These are phyloP conservation scores for Hygrophorus russula DNA, from an alignment of 768 basidiomycete genomes.

Conservation along the genomic window DNA sequence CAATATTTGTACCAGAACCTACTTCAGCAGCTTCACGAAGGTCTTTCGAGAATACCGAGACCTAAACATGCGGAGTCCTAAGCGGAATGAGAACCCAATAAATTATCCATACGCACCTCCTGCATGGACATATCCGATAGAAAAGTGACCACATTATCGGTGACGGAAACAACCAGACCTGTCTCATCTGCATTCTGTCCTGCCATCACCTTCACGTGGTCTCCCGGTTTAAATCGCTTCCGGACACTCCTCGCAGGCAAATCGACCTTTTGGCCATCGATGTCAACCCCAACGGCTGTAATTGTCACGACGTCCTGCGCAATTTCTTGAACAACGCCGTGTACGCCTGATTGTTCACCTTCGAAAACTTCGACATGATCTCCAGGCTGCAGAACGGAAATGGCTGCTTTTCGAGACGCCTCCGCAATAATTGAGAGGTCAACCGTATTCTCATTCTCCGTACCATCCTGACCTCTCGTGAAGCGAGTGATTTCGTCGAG, in stretches of 20 bases:
- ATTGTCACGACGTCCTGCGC: constrained; percentile 80
- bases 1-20: constrained; percentile 80
- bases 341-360: constrained; percentile 89
- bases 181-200: constrained; percentile 94
- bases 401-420: constrained; percentile 83
- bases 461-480: constrained; percentile 59
- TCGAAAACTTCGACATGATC: constrained; percentile 97
- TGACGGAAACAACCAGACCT: constrained; percentile 86
- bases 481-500: constrained; percentile 95
- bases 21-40: constrained; percentile 95
- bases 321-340: constrained; percentile 88
- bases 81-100: not conserved
- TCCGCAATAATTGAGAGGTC: constrained; percentile 90
- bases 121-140: constrained; percentile 96
- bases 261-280: constrained; percentile 80
- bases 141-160: constrained; percentile 89
- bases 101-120: constrained; percentile 44
- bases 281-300: constrained; percentile 66
- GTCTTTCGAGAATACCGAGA: constrained; percentile 96
- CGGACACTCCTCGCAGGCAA: constrained; percentile 81
- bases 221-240: constrained; percentile 93
- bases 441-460: constrained; percentile 53
- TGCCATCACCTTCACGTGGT: constrained; percentile 97
- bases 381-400: constrained; percentile 90
- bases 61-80: constrained; percentile 40